Evolutionary conservation across 306 rosid species (phyloP).

Genomic region (Acacia crassicarpa): DNA sequence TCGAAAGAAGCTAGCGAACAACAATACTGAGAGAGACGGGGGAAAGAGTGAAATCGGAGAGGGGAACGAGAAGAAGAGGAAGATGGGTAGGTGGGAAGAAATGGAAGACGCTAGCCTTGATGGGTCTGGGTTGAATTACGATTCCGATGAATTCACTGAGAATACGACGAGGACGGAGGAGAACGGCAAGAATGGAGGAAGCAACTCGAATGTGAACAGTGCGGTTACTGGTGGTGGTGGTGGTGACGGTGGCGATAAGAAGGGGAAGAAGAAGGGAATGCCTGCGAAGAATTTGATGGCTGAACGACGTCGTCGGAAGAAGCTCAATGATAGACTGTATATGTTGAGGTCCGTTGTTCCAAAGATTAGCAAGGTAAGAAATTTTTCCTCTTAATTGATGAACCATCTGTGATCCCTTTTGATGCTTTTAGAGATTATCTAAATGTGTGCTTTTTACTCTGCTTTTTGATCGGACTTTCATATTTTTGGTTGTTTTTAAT

Average conservation of each 20-base stretch:
- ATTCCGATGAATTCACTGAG: slow-evolving; percentile 76
- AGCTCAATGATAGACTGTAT: slow-evolving; percentile 93
- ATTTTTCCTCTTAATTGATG: neutral
- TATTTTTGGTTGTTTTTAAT: neutral
- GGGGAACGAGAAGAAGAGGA: slow-evolving; percentile 53
- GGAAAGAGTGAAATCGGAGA: slow-evolving; percentile 31
- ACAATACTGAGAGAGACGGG: slow-evolving; percentile 18
- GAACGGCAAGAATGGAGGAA: slow-evolving; percentile 52
- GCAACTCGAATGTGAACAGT: slow-evolving; percentile 60
- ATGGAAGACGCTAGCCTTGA: slow-evolving; percentile 65
- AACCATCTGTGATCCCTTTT: neutral
- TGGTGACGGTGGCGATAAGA: slow-evolving; percentile 27
- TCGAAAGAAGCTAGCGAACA: slow-evolving; percentile 40
- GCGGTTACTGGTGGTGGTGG: slow-evolving; percentile 36
- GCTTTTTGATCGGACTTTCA: neutral
- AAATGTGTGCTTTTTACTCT: neutral
- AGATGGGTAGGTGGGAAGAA: slow-evolving; percentile 42
- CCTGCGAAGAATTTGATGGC: slow-evolving; percentile 99
- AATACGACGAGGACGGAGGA: slow-evolving; percentile 45
- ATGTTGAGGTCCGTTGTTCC: slow-evolving; percentile 99
- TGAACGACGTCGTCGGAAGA: slow-evolving; percentile 93
- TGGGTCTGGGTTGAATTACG: slow-evolving; percentile 74
- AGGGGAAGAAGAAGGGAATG: slow-evolving; percentile 90
- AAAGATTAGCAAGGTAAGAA: slow-evolving; percentile 90
- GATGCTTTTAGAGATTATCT: neutral